Evolutionary conservation across 2,329 filamentous ascomycete species (phyloP).

Genomic region (Monosporascus sp.): DNA sequence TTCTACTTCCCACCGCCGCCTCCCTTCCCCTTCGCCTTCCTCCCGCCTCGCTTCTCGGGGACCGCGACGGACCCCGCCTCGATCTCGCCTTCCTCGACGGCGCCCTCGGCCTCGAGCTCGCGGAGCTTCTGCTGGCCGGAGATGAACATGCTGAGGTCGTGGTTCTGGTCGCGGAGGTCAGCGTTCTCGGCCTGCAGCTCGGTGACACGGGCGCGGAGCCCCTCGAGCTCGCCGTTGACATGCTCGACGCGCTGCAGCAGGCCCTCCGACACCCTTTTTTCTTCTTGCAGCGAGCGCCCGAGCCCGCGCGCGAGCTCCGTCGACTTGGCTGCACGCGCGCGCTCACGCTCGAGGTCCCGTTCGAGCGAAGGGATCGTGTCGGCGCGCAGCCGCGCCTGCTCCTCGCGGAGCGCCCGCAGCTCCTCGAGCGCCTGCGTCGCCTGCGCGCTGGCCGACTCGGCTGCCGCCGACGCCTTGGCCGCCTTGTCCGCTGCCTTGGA

Average conservation of each 20-base stretch:
- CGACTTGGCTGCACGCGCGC: slow-evolving; percentile 63
- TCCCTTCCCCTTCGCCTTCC: slow-evolving; percentile 41
- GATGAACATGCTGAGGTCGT: slow-evolving; percentile 83
- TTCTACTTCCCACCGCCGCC: slow-evolving; percentile 21
- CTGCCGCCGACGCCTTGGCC: slow-evolving; percentile 61
- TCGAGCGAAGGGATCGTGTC: slow-evolving; percentile 65
- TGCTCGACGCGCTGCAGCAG: slow-evolving; percentile 78
- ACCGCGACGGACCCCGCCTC: slow-evolving; percentile 67
- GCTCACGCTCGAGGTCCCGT: slow-evolving; percentile 63
- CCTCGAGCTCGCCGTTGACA: slow-evolving; percentile 57
- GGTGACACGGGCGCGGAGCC: slow-evolving; percentile 50
- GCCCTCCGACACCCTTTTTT: slow-evolving; percentile 77
- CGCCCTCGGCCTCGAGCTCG: slow-evolving; percentile 57
- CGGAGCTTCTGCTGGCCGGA: slow-evolving; percentile 75
- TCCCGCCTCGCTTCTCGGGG: slow-evolving; percentile 46
- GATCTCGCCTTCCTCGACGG: slow-evolving; percentile 62
- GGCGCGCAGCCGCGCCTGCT: slow-evolving; percentile 45
- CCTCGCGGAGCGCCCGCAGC: slow-evolving; percentile 45
- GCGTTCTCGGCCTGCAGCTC: slow-evolving; percentile 57
- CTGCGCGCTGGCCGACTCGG: slow-evolving; percentile 53
- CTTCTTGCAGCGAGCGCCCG: slow-evolving; percentile 72
- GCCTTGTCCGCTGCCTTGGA: slow-evolving; percentile 88
- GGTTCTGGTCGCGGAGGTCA: slow-evolving; percentile 79
- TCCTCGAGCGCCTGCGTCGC: slow-evolving; percentile 45
- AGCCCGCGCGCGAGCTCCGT: slow-evolving; percentile 71